These are phyloP conservation scores for Colletotrichum costaricense DNA, from an alignment of 2,329 filamentous ascomycete genomes.

Conservation along the genomic window DNA sequence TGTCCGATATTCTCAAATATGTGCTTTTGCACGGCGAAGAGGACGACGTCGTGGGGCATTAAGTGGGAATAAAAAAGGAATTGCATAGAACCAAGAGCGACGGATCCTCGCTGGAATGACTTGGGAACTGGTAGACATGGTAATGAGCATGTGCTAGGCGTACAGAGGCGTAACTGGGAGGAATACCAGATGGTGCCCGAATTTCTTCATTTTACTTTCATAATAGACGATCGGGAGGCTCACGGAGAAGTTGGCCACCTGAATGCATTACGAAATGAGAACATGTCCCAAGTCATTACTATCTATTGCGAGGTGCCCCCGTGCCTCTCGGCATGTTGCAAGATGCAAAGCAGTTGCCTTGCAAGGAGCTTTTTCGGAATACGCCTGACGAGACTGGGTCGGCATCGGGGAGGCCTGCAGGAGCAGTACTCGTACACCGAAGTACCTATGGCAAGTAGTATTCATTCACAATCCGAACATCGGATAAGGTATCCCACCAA, in stretches of 20 bases:
- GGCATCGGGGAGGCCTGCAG: not conserved
- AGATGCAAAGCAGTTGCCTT: not conserved
- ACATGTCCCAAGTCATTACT: conserved; percentile 10
- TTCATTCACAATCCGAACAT: not conserved
- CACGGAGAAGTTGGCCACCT: conserved; percentile 17
- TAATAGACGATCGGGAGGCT: conserved; percentile 29
- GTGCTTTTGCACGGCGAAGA: conserved; percentile 85
- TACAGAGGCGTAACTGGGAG: conserved; percentile 41
- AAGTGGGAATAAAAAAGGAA: conserved; percentile 20
- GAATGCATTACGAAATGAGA: conserved; percentile 36
- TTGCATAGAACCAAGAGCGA: conserved; percentile 35
- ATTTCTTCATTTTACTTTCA: conserved; percentile 28
- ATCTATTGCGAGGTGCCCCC: not conserved
- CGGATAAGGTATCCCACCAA: no score
- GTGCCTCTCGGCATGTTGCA: not conserved
- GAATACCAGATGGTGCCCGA: conserved; percentile 35
- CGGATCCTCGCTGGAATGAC: conserved; percentile 36
- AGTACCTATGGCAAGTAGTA: not conserved
- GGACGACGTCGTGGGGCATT: conserved; percentile 46
- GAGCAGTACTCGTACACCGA: not conserved
- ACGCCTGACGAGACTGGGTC: not conserved
- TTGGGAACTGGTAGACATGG: conserved; percentile 34
- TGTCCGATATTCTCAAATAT: conserved; percentile 97
- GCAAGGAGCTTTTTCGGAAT: not conserved
- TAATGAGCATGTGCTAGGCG: conserved; percentile 46